phyloP scores from a whole-genome alignment of 352 stramenopile genomes.

The Globisporangium irregulare region DNA sequence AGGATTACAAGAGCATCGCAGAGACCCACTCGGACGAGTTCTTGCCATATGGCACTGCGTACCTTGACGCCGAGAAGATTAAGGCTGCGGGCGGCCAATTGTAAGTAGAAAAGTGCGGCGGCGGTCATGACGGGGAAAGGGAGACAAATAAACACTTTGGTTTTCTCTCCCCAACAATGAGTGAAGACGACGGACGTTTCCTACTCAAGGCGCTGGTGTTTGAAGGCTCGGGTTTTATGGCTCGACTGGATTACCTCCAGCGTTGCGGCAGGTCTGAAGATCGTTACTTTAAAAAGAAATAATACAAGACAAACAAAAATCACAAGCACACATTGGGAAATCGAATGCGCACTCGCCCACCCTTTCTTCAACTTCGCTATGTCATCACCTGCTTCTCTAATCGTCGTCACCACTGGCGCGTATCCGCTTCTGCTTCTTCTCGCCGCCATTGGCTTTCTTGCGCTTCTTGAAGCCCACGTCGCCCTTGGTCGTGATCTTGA shows the following conservation, averaged over 20 bases:
- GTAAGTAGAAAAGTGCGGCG: constrained; percentile 42
- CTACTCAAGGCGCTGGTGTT: background rate
- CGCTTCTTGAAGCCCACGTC: constrained; percentile 81
- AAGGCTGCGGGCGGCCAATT: constrained; percentile 76
- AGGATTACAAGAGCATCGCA: constrained; percentile 82
- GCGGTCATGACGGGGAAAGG: background rate
- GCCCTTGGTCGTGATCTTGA: constrained; percentile 43
- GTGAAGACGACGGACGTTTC: background rate
- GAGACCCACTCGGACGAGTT: constrained; percentile 89
- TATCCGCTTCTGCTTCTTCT: constrained; percentile 70
- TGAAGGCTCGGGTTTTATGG: background rate
- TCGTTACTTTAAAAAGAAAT: constrained; percentile 23
- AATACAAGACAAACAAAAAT: constrained; percentile 13
- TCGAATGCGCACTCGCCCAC: background rate
- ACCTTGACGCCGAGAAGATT: constrained; percentile 86
- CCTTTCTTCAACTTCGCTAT: background rate
- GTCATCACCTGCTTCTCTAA: constrained; percentile 5
- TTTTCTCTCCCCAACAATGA: background rate
- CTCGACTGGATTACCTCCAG: background rate
- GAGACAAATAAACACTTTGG: background rate
- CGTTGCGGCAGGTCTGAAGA: background rate
- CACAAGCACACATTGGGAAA: background rate
- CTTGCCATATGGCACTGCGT: constrained; percentile 86
- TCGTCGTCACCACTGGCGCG: constrained; percentile 57
- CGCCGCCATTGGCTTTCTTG: constrained; percentile 13